Conservation (phyloP, 202 grass and related monocot genomes). For the Elaeis oleifera region DNA sequence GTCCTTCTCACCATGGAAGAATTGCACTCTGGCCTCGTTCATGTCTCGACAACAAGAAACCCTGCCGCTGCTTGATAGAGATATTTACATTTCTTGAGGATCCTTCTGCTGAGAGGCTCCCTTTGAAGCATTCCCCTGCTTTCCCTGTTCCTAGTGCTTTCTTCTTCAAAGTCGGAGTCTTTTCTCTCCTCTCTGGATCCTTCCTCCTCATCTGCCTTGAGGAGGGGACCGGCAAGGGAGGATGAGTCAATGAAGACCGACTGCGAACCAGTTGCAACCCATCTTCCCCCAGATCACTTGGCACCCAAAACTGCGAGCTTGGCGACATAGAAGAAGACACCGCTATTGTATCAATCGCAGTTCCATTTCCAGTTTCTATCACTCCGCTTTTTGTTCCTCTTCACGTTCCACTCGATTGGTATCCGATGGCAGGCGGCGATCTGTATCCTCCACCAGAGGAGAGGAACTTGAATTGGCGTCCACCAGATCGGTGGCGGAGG, state of each 20-base stretch:
- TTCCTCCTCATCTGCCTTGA: not conserved
- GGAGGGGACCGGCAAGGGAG: too few relatives aligned
- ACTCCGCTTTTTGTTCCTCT: not conserved
- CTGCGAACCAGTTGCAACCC: too few relatives aligned
- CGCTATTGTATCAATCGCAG: not conserved
- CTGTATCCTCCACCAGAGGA: not conserved
- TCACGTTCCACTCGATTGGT: not conserved
- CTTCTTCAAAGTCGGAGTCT: not conserved
- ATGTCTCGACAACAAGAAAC: not conserved
- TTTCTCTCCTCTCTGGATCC: not conserved
- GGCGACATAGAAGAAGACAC: too few relatives aligned
- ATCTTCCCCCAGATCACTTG: not conserved
- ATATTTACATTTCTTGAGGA: not conserved
- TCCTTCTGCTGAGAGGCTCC: not conserved
- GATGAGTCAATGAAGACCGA: too few relatives aligned
- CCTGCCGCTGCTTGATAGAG: not conserved
- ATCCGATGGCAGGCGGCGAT: not conserved
- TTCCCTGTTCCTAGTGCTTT: not conserved
- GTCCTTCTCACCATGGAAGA: not conserved
- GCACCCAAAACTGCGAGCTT: not conserved
- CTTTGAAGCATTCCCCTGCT: not conserved
- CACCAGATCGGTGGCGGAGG: slow-evolving; percentile 42
- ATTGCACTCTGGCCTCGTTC: not conserved
- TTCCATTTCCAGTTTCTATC: too few relatives aligned
- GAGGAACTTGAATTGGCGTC: slow-evolving; percentile 5